These are phyloP conservation scores for Wickerhamiella brachini DNA, from an alignment of 805 yeast genomes.

Conservation along the genomic window DNA sequence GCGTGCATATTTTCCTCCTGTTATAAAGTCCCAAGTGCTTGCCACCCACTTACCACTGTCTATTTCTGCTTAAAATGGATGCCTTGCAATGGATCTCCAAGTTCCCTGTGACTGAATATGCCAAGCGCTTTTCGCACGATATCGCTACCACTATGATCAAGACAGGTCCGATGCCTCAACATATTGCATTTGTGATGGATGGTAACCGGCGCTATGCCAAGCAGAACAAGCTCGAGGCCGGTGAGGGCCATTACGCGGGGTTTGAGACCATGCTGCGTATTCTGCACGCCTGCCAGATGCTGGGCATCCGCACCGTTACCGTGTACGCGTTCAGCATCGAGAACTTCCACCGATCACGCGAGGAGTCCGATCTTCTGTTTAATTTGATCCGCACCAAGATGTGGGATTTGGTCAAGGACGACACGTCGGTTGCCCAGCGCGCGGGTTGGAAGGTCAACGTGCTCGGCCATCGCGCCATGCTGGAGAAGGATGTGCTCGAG, in stretches of 20 bases:
- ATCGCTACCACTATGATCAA: constrained; percentile 6
- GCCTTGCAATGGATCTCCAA: constrained; percentile 7
- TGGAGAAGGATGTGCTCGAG: constrained; percentile 56
- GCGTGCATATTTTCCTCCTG: background rate
- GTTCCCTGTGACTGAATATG: constrained; percentile 17
- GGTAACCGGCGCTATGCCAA: constrained; percentile 88
- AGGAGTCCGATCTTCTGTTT: constrained; percentile 68
- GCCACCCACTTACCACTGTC: background rate
- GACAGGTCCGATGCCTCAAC: constrained; percentile 67
- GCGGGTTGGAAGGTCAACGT: constrained; percentile 65
- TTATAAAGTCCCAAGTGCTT: background rate
- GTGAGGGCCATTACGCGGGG: constrained; percentile 87
- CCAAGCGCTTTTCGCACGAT: constrained; percentile 16
- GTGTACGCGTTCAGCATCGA: constrained; percentile 94
- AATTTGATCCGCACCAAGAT: constrained; percentile 21
- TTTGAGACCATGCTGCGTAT: constrained; percentile 58
- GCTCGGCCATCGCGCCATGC: constrained; percentile 56
- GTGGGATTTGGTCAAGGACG: constrained; percentile 16
- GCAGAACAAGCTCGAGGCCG: constrained; percentile 47
- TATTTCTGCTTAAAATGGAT: background rate
- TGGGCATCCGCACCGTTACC: constrained; percentile 72
- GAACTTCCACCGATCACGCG: constrained; percentile 71
- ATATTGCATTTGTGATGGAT: constrained; percentile 92
- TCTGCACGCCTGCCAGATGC: constrained; percentile 59
- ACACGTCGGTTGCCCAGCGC: constrained; percentile 10